Percentiles rank a stretch among this genome's conserved stretches.
Evolutionary conservation across 306 rosid genomes (phyloP).

Genomic region (Hippophae rhamnoides): DNA sequence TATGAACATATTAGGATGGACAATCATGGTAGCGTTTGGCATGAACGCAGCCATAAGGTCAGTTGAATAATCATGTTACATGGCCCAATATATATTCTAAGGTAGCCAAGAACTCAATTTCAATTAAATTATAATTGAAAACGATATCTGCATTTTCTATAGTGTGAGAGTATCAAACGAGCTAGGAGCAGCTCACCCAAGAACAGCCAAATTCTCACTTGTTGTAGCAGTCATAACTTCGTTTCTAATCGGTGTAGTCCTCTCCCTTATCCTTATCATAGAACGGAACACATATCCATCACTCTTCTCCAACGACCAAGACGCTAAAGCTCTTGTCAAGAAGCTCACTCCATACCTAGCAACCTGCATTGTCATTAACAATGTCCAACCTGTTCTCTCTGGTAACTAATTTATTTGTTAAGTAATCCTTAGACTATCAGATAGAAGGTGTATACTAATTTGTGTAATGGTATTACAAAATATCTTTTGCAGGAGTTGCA

Average conservation of each 20-base stretch:
- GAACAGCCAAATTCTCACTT: constrained; percentile 39
- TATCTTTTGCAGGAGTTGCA: constrained; percentile 48
- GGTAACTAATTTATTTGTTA: constrained; percentile 18
- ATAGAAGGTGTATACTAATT: too few species aligned
- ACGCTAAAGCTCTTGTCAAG: constrained; percentile 35
- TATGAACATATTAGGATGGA: constrained; percentile 73
- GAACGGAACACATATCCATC: constrained; percentile 32
- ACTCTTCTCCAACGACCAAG: constrained; percentile 41
- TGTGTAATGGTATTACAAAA: too few species aligned
- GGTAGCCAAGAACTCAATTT: too few species aligned
- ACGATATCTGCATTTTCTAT: constrained; percentile 1
- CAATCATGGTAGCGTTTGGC: constrained; percentile 50
- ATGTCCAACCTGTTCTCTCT: constrained; percentile 75
- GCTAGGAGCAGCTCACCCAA: constrained; percentile 79
- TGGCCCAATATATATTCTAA: too few species aligned
- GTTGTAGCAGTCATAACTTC: not conserved
- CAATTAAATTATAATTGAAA: not conserved
- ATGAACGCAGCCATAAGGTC: constrained; percentile 68
- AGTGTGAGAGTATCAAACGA: constrained; percentile 92
- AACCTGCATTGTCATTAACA: constrained; percentile 57
- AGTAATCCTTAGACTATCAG: too few species aligned
- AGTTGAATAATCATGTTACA: too few species aligned
- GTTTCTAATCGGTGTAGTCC: not conserved
- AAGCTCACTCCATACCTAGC: constrained; percentile 63
- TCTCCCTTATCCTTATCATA: not conserved